Conservation (phyloP, 1,284 basidiomycete species). For the Cystobasidium slooffiae region DNA sequence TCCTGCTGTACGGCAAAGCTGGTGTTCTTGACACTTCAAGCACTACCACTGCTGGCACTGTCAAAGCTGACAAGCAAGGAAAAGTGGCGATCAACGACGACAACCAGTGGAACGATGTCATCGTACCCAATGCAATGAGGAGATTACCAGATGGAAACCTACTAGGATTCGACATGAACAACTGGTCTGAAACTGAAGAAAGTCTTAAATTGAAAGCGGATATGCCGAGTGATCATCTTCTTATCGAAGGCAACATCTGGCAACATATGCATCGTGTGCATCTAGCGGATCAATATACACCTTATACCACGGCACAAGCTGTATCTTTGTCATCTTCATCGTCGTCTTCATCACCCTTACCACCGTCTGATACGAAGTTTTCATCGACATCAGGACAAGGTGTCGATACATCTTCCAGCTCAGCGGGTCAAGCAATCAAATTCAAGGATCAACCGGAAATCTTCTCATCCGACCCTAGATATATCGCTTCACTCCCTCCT, state of each 20-base stretch:
- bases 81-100: not conserved
- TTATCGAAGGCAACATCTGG: slow-evolving; percentile 47
- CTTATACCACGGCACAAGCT: slow-evolving; percentile 8
- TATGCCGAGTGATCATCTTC: slow-evolving; percentile 28
- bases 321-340: not conserved
- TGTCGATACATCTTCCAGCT: not conserved
- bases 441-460: slow-evolving; percentile 23
- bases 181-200: slow-evolving; percentile 46
- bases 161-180: slow-evolving; percentile 45
- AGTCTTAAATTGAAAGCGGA: slow-evolving; percentile 26
- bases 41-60: not conserved
- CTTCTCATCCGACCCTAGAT: slow-evolving; percentile 36
- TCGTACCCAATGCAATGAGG: slow-evolving; percentile 45
- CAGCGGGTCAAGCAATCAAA: not conserved
- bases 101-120: slow-evolving; percentile 42
- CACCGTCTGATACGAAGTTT: not conserved
- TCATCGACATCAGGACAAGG: not conserved
- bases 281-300: slow-evolving; percentile 40
- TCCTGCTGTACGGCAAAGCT: slow-evolving; percentile 45
- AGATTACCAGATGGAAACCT: slow-evolving; percentile 29
- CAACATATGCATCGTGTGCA: slow-evolving; percentile 43
- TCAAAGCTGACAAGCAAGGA: not conserved
- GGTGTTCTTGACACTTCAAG: slow-evolving; percentile 25
- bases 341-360: not conserved
- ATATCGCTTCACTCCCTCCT: slow-evolving; percentile 3